Base-by-base conservation (phyloP, 768 basidiomycete species). In the Porphyrellus cyaneotinctus region DNA sequence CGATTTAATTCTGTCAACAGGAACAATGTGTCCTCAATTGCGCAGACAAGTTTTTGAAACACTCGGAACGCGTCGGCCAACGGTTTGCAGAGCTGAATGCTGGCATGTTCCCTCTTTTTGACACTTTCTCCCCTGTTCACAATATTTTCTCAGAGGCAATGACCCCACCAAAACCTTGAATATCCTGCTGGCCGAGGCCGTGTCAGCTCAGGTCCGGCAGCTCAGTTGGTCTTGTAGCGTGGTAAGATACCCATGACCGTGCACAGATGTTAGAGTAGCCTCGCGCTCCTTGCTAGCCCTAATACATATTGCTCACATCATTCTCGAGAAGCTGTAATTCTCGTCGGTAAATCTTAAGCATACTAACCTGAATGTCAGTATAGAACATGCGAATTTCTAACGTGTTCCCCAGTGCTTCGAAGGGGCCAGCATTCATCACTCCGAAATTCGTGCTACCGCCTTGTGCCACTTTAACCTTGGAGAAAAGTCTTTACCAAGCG, bases 41-140 rank as follows among this genome's bases (percentile, higher is more conserved):
- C 75, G 81, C 93, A 20, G 95, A 97, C 77, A 99, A 98, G 72
- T 97, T 97, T 76, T 74, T 98, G 65, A 97, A 97, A 69, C 92
- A 97, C 68, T 93, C 93, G 12, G 94, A 97, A 68, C 79, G 94
- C 46, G 88, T 95, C 15, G 92, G 92, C 6, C 86, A 91, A 26
- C 81, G 94, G 42, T 97, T 95, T 66, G 91, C 92, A 41, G 94
- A 95, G 67, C 73, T 88, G 56, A 95, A 93, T 63, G 91, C 91
- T 49, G 94, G 94, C 93, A 58, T 53, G 88, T 76, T 15, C 31
- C 24, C 20, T 18, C 35, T 26, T 31, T 4, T 5, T 2, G 11
- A 28, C 37, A 6, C 14, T 23, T 32, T 33, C 20, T 7, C 6
- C 31, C 20, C 17, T 31, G 26, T 35, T 53, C 28, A 54, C 9